Percentiles rank a stretch among this genome's conserved stretches.
Conservation (phyloP, 345 rosid species). For the Melaleuca quinquenervia region DNA sequence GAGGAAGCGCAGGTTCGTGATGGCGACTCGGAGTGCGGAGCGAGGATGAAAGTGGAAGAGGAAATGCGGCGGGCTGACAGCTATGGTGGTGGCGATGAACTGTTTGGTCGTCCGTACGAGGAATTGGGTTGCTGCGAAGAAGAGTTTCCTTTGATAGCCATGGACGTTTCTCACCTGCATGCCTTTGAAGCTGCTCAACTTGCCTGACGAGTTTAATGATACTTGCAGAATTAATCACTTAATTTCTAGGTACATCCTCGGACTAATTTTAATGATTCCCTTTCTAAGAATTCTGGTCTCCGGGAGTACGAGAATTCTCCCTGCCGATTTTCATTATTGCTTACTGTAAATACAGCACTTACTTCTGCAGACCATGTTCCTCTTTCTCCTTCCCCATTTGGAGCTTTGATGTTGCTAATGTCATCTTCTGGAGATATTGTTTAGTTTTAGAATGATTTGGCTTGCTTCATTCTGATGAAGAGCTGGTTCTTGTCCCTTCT, state of each 20-base stretch:
- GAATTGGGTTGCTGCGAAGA: background rate
- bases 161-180: conserved; percentile 17
- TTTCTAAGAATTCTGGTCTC: background rate
- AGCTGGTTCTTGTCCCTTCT: background rate
- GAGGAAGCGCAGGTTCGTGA: background rate
- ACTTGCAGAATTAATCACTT: background rate
- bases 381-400: background rate
- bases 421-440: background rate
- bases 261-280: background rate
- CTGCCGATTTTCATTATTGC: background rate
- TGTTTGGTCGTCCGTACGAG: background rate
- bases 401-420: background rate
- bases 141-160: conserved; percentile 16
- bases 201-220: background rate
- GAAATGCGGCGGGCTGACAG: background rate
- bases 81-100: background rate
- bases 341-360: background rate
- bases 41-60: conserved; percentile 23
- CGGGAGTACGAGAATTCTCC: background rate
- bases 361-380: background rate
- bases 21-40: background rate
- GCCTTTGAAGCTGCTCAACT: conserved; percentile 24
- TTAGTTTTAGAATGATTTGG: background rate
- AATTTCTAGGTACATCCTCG: background rate
- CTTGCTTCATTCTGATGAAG: background rate